Conservation (phyloP, 2,329 filamentous ascomycete genomes). For the Ophiostoma sp. region DNA sequence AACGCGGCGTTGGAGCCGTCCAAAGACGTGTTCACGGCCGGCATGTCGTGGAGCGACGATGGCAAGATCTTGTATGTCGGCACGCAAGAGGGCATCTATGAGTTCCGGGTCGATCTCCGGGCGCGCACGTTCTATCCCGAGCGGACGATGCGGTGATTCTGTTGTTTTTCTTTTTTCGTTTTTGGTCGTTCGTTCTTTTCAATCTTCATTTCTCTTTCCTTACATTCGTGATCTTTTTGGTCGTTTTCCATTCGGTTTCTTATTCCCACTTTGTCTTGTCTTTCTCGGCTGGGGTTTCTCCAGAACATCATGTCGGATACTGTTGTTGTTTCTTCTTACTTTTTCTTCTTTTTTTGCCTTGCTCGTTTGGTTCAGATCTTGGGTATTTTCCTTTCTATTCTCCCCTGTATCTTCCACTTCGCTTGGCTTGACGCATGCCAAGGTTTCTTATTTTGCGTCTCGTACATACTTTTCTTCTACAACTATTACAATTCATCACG, state of each 20-base stretch:
- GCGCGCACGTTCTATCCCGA: conserved; percentile 56
- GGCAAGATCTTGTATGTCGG: conserved; percentile 57
- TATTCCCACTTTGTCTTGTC: not conserved
- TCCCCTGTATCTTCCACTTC: not conserved
- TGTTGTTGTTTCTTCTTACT: not conserved
- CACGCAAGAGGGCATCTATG: conserved; percentile 69
- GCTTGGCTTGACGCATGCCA: not conserved
- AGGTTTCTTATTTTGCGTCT: not conserved
- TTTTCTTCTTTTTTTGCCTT: not conserved
- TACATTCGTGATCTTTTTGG: not conserved
- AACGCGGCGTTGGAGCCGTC: conserved; percentile 24
- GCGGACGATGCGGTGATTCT: conserved; percentile 44
- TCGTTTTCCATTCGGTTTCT: not conserved
- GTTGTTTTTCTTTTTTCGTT: not conserved
- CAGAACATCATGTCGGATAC: not conserved
- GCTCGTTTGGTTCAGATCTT: not conserved
- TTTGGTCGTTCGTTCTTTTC: not conserved
- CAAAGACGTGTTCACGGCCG: conserved; percentile 59
- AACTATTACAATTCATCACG: not conserved
- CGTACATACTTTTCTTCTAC: not conserved
- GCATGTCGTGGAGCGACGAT: conserved; percentile 58
- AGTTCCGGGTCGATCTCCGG: conserved; percentile 62
- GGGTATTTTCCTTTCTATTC: not conserved
- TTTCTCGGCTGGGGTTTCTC: not conserved
- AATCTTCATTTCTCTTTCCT: not conserved